phyloP scores from a whole-genome alignment of 1,139 yeast species.

The Saccharomycopsis hybrid region DNA sequence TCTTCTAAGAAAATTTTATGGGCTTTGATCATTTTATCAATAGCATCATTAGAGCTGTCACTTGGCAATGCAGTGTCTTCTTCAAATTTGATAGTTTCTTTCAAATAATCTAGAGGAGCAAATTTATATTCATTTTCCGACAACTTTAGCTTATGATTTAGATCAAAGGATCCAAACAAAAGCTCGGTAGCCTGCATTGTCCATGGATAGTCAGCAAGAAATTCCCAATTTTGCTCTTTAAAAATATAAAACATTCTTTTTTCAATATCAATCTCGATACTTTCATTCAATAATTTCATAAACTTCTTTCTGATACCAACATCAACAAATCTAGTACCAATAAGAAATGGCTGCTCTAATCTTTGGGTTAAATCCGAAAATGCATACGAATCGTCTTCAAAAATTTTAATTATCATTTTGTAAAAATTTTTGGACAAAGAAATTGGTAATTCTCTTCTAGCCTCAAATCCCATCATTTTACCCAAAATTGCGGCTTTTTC shows the following conservation, averaged over 20 bases:
- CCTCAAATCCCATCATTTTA: conserved; percentile 91
- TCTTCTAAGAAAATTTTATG: conserved; percentile 48
- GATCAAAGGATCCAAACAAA: conserved; percentile 70
- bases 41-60: conserved; percentile 17
- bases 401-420: conserved; percentile 80
- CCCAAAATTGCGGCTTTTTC: conserved; percentile 93
- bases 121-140: conserved; percentile 46
- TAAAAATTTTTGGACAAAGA: conserved; percentile 76
- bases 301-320: conserved; percentile 68
- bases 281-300: conserved; percentile 72
- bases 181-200: conserved; percentile 87
- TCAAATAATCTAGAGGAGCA: conserved; percentile 46
- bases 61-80: conserved; percentile 19
- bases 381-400: conserved; percentile 72
- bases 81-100: conserved; percentile 30
- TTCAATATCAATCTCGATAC: conserved; percentile 72
- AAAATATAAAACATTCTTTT: conserved; percentile 80
- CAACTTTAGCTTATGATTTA: conserved; percentile 40
- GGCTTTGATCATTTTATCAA: conserved; percentile 30
- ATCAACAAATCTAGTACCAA: conserved; percentile 83
- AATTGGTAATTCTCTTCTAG: conserved; percentile 63
- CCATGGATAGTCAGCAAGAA: conserved; percentile 90
- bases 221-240: conserved; percentile 96
- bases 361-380: conserved; percentile 89
- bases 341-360: conserved; percentile 94